A percentile compares a stretch with the other conserved stretches of the same genome.
These are phyloP conservation scores for Starmerella floris DNA, from an alignment of 805 yeast species.

Conservation along the genomic window DNA sequence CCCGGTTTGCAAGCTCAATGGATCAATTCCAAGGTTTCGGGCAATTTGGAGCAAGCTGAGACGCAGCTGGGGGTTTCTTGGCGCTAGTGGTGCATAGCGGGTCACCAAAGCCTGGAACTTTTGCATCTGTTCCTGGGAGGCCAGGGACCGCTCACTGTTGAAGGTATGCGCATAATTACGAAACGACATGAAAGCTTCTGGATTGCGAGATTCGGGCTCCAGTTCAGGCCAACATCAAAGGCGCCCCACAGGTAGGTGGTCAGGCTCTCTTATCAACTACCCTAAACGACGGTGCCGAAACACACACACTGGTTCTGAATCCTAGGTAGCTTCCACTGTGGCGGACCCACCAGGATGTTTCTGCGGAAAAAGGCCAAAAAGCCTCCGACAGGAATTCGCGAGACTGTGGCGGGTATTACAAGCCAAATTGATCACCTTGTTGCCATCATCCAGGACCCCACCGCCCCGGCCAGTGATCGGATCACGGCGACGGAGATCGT, in stretches of 20 bases:
- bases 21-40: slow-evolving; percentile 70
- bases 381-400: slow-evolving; percentile 8
- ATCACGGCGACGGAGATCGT: slow-evolving; percentile 40
- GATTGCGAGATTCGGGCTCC: no score
- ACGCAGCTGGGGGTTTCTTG: slow-evolving; percentile 42
- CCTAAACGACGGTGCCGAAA: no score
- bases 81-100: slow-evolving; percentile 53
- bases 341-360: no score
- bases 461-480: slow-evolving; percentile 24
- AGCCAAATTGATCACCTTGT: slow-evolving; percentile 25
- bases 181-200: neutral
- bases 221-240: no score
- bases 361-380: slow-evolving; percentile 6
- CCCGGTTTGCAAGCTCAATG: slow-evolving; percentile 37
- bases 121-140: slow-evolving; percentile 42
- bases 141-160: slow-evolving; percentile 32
- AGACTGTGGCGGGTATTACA: slow-evolving; percentile 27
- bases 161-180: neutral
- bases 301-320: no score
- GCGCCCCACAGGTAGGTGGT: no score
- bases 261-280: no score
- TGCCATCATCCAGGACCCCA: slow-evolving; percentile 19
- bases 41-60: slow-evolving; percentile 66
- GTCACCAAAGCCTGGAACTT: slow-evolving; percentile 66
- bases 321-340: no score